Evolutionary conservation across 2,329 filamentous ascomycete genomes (phyloP).

Genomic region (Thermomyces lanuginosus): DNA sequence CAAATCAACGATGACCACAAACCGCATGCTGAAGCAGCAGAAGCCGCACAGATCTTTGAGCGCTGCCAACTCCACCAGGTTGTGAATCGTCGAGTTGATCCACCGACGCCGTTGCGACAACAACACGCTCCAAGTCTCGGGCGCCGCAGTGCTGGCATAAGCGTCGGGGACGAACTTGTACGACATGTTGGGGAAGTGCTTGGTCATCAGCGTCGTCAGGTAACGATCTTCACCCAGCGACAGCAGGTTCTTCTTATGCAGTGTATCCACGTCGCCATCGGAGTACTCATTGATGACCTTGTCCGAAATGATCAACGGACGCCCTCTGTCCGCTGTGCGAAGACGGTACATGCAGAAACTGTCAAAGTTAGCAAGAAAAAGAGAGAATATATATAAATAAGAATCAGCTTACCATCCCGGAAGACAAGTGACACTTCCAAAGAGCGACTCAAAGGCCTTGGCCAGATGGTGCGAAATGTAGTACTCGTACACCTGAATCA

Average conservation of each 20-base stretch:
- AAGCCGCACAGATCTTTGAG: slow-evolving; percentile 93
- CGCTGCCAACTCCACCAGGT: slow-evolving; percentile 75
- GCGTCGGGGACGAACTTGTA: slow-evolving; percentile 94
- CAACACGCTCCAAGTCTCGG: slow-evolving; percentile 83
- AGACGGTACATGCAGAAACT: slow-evolving; percentile 99
- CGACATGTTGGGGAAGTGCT: slow-evolving; percentile 86
- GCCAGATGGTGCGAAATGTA: slow-evolving; percentile 95
- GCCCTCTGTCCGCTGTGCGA: slow-evolving; percentile 81
- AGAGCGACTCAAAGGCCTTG: slow-evolving; percentile 95
- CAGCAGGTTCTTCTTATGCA: slow-evolving; percentile 87
- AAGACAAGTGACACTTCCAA: slow-evolving; percentile 95
- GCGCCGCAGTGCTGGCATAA: slow-evolving; percentile 82
- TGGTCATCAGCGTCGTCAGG: slow-evolving; percentile 93
- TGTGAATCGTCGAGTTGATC: slow-evolving; percentile 99
- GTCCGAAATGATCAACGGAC: slow-evolving; percentile 85
- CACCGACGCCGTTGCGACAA: slow-evolving; percentile 96
- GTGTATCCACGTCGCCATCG: slow-evolving; percentile 75
- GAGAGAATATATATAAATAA: slow-evolving; percentile 1
- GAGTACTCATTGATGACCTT: slow-evolving; percentile 75
- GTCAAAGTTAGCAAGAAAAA: slow-evolving; percentile 22
- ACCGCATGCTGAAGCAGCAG: slow-evolving; percentile 97
- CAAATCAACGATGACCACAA: slow-evolving; percentile 87
- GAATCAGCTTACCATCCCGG: slow-evolving; percentile 71
- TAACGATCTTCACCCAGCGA: slow-evolving; percentile 94
- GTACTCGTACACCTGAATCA: slow-evolving; percentile 99